A percentile compares a stretch with the other conserved stretches of the same genome.
Evolutionary conservation across 345 rosid species (phyloP).

Genomic region (Cardamine occulta): DNA sequence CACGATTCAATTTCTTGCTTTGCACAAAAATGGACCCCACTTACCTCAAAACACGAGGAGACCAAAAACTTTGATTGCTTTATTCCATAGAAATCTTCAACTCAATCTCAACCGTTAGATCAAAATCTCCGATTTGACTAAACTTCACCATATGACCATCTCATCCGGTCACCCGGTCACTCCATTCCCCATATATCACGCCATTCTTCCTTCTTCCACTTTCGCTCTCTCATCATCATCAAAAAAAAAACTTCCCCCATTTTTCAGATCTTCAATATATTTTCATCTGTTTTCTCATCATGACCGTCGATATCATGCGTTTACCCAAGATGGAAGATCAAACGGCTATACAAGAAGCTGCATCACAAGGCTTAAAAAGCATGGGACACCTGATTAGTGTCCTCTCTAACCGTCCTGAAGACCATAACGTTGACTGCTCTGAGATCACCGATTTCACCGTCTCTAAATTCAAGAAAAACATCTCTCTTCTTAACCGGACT

Average conservation of each 20-base stretch:
- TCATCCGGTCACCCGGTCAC: constrained; percentile 39
- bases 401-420: constrained; percentile 56
- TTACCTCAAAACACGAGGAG: constrained; percentile 20
- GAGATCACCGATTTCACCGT: constrained; percentile 70
- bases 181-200: constrained; percentile 34
- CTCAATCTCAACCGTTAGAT: constrained; percentile 36
- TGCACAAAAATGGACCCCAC: constrained; percentile 26
- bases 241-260: background rate
- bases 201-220: constrained; percentile 29
- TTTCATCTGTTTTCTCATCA: constrained; percentile 24
- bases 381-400: constrained; percentile 73
- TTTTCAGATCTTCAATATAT: constrained; percentile 9
- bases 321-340: constrained; percentile 66
- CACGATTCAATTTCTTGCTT: constrained; percentile 28
- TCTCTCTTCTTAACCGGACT: constrained; percentile 70
- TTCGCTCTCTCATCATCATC: constrained; percentile 24
- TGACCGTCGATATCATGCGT: constrained; percentile 68
- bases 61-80: constrained; percentile 40
- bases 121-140: constrained; percentile 31
- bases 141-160: constrained; percentile 12
- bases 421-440: constrained; percentile 53
- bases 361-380: constrained; percentile 77
- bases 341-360: constrained; percentile 80
- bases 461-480: constrained; percentile 71
- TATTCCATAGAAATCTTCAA: constrained; percentile 28